Conservation (phyloP, 352 stramenopile species). For the Phytopythium litorale region DNA sequence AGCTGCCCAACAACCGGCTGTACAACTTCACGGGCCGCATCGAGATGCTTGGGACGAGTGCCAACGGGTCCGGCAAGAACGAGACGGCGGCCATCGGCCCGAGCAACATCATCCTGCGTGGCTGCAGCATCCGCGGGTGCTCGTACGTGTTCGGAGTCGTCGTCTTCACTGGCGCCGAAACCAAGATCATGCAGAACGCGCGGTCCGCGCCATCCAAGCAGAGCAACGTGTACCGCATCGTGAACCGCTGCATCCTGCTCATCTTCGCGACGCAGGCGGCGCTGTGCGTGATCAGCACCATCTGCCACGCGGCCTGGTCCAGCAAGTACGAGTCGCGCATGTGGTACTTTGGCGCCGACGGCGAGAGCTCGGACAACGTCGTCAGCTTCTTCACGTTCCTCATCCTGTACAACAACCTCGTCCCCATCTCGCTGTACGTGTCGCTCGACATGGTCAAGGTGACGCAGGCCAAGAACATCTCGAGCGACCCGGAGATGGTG, state of each 20-base stretch:
- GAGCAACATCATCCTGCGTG: slow-evolving; percentile 84
- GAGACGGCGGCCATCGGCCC: slow-evolving; percentile 45
- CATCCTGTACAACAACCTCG: slow-evolving; percentile 95
- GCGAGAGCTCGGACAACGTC: slow-evolving; percentile 24
- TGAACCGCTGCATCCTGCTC: slow-evolving; percentile 67
- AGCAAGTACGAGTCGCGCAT: slow-evolving; percentile 25
- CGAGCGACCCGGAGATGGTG: slow-evolving; percentile 68
- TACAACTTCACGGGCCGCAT: slow-evolving; percentile 71
- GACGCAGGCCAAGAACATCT: slow-evolving; percentile 70
- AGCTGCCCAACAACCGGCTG: slow-evolving; percentile 75
- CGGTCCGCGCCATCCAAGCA: slow-evolving; percentile 64
- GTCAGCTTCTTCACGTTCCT: slow-evolving; percentile 94
- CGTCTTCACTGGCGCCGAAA: slow-evolving; percentile 89
- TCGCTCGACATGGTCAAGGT: slow-evolving; percentile 94
- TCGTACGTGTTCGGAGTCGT: slow-evolving; percentile 70
- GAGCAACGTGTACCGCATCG: slow-evolving; percentile 66
- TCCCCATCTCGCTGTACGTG: slow-evolving; percentile 98
- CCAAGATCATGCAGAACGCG: slow-evolving; percentile 83
- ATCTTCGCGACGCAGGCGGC: slow-evolving; percentile 60
- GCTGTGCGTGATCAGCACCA: slow-evolving; percentile 65
- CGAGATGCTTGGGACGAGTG: slow-evolving; percentile 11
- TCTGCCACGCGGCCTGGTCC: slow-evolving; percentile 49
- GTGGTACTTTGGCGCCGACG: slow-evolving; percentile 44
- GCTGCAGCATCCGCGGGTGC: slow-evolving; percentile 59
- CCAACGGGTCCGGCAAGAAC: slow-evolving; percentile 14